These are phyloP conservation scores for Auxenochlorella protothecoides DNA, from an alignment of 139 green algal species.

Conservation along the genomic window DNA sequence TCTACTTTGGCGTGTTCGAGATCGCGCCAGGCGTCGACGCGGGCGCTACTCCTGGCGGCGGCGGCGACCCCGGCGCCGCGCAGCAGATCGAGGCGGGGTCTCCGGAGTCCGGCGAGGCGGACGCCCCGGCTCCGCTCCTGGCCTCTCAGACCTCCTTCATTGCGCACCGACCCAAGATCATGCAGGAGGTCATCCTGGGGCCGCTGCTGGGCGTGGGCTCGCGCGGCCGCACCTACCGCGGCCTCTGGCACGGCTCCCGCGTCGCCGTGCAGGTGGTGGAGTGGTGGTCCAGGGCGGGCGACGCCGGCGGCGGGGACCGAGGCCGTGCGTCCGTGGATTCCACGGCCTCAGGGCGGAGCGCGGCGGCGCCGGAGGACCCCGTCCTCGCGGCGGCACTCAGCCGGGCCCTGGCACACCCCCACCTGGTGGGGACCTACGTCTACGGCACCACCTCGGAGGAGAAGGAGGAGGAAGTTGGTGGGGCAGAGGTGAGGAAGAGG, in stretches of 20 bases:
- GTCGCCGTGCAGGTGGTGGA: slow-evolving; percentile 56
- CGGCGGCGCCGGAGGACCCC: not conserved
- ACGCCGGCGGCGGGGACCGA: too few species aligned
- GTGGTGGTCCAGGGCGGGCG: not conserved
- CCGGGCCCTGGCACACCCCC: not conserved
- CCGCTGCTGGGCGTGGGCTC: slow-evolving; percentile 40
- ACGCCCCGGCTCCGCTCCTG: too few species aligned
- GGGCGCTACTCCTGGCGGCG: too few species aligned
- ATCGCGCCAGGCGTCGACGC: too few species aligned
- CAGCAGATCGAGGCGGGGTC: too few species aligned
- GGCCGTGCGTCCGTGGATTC: too few species aligned
- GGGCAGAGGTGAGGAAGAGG: not conserved
- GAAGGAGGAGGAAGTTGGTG: not conserved
- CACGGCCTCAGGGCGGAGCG: too few species aligned
- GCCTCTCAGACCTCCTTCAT: not conserved
- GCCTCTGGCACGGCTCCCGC: slow-evolving; percentile 34
- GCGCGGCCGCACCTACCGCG: slow-evolving; percentile 41
- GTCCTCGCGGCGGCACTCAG: not conserved
- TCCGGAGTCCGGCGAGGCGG: too few species aligned
- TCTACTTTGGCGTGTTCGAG: too few species aligned
- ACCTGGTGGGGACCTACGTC: slow-evolving; percentile 2
- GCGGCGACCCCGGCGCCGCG: too few species aligned
- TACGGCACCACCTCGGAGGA: not conserved
- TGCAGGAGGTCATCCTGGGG: slow-evolving; percentile 43
- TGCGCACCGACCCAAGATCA: not conserved